Evolutionary conservation across 768 basidiomycete species (phyloP).

Genomic region (Mycena rosella): DNA sequence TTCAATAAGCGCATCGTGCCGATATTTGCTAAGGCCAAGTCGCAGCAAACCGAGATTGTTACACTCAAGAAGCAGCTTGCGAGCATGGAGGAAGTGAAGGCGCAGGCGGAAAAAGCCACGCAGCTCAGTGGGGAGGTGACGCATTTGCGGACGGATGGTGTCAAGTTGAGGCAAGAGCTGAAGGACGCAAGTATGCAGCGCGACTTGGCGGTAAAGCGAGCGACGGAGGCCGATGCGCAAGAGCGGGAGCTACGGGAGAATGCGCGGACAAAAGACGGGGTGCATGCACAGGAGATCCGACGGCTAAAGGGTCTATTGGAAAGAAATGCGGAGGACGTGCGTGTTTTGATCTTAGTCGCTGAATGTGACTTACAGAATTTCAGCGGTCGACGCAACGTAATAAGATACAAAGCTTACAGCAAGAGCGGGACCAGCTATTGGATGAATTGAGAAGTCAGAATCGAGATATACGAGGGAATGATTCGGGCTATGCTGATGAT

Average conservation of each 20-base stretch:
- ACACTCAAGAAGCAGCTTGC: conserved; percentile 45
- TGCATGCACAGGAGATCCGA: conserved; percentile 44
- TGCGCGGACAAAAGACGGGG: conserved; percentile 44
- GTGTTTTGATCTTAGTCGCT: conserved; percentile 15
- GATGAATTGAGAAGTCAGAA: conserved; percentile 31
- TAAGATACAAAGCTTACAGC: conserved; percentile 40
- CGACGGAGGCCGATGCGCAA: conserved; percentile 45
- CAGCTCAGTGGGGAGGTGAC: conserved; percentile 40
- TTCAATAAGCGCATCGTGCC: conserved; percentile 59
- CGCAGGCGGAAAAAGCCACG: conserved; percentile 37
- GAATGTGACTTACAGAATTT: conserved; percentile 14
- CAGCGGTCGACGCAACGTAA: conserved; percentile 41
- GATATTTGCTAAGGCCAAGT: conserved; percentile 41
- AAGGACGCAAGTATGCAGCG: conserved; percentile 27
- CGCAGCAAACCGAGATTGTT: conserved; percentile 32
- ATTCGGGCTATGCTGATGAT: background rate
- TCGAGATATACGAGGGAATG: background rate
- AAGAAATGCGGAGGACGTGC: conserved; percentile 43
- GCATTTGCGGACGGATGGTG: conserved; percentile 29
- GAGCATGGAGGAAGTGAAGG: conserved; percentile 43
- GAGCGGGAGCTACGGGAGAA: conserved; percentile 39
- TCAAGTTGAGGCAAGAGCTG: background rate
- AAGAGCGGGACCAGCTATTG: conserved; percentile 32
- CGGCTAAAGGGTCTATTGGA: conserved; percentile 49
- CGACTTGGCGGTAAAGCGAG: conserved; percentile 45